These are phyloP conservation scores for Candida yuanshanica DNA, from an alignment of 805 yeast species.

Conservation along the genomic window DNA sequence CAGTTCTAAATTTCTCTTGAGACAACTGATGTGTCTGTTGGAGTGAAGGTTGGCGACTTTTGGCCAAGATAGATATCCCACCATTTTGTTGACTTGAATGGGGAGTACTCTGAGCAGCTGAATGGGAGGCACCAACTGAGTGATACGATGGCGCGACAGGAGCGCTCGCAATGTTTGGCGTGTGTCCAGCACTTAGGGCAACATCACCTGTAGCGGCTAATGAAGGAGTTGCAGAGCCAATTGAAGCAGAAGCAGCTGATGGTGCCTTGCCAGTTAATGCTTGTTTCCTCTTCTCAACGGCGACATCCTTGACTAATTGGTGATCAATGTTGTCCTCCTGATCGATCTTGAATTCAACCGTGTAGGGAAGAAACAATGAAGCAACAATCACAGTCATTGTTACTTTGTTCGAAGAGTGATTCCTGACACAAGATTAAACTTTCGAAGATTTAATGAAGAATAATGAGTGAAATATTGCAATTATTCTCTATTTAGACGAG, in stretches of 20 bases:
- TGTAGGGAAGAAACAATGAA: slow-evolving; percentile 69
- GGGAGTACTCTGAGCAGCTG: not conserved
- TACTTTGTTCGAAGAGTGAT: too few species aligned
- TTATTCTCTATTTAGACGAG: too few species aligned
- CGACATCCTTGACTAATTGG: slow-evolving; percentile 28
- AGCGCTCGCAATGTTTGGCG: not conserved
- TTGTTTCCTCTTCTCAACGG: slow-evolving; percentile 15
- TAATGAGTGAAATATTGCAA: too few species aligned
- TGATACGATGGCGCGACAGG: not conserved
- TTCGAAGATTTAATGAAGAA: too few species aligned
- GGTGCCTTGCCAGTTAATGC: slow-evolving; percentile 5
- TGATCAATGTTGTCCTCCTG: slow-evolving; percentile 11
- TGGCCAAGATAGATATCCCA: not conserved
- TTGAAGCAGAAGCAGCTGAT: not conserved
- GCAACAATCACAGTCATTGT: slow-evolving; percentile 67
- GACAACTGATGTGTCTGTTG: not conserved
- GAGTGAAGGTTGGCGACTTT: not conserved
- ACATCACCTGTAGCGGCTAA: slow-evolving; percentile 1
- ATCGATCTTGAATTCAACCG: slow-evolving; percentile 50
- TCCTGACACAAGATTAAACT: too few species aligned
- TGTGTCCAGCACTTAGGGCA: not conserved
- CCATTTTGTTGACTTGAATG: not conserved
- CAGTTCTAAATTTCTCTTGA: slow-evolving; percentile 5
- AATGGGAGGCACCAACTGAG: not conserved
- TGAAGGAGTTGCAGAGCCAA: not conserved